Conservation (phyloP, 768 basidiomycete genomes). For the Tulasnella sp. region DNA sequence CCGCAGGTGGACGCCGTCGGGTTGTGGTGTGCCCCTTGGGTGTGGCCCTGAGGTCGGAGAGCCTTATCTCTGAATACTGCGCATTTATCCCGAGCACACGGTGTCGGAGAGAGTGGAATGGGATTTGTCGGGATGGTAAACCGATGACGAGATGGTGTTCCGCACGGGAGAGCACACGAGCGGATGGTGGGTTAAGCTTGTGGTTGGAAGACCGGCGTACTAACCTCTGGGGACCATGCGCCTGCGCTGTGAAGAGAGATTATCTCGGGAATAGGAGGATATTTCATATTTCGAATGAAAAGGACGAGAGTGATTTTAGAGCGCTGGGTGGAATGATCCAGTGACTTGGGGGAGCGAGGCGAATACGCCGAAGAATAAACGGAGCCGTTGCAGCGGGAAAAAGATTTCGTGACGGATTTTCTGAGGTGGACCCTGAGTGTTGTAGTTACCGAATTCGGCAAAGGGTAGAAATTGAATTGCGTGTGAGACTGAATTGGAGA, state of each 20-base stretch:
- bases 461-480: constrained; percentile 4
- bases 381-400: background rate
- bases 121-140: background rate
- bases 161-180: background rate
- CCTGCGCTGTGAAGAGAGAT: background rate
- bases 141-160: background rate
- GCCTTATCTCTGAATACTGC: background rate
- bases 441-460: background rate
- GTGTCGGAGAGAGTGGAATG: background rate
- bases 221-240: background rate
- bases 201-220: background rate
- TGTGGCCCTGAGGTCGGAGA: background rate
- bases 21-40: background rate
- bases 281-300: background rate
- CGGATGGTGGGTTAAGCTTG: too few species aligned
- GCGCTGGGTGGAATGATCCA: background rate
- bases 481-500: constrained; percentile 9
- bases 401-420: background rate
- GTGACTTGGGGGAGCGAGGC: background rate
- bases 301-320: background rate
- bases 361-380: background rate
- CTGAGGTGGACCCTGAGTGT: background rate
- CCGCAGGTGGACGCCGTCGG: background rate
- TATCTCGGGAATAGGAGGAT: background rate
- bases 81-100: background rate